A percentile compares a stretch with the other conserved stretches of the same genome.
These are phyloP conservation scores for Sphagnurus paluster DNA, from an alignment of 1,284 basidiomycete genomes.

Conservation along the genomic window DNA sequence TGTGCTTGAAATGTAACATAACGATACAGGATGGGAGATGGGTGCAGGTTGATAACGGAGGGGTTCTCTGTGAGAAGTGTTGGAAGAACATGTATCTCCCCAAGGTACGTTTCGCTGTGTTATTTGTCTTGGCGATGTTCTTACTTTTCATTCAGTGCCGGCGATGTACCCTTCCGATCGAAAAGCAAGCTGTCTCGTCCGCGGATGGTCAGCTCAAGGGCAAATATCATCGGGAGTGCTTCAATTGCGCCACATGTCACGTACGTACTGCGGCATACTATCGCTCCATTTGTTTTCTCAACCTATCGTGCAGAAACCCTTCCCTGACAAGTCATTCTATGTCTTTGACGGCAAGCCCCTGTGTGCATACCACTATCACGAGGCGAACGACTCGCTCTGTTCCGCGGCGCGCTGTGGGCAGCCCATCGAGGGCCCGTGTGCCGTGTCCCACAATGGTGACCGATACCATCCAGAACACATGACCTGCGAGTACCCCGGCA, in stretches of 20 bases:
- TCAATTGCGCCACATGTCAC: constrained; percentile 81
- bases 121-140: constrained; percentile 4
- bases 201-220: constrained; percentile 91
- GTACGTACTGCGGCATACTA: too few relatives aligned
- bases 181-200: constrained; percentile 88
- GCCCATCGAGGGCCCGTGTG: constrained; percentile 90
- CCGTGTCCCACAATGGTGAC: constrained; percentile 74
- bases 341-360: constrained; percentile 84
- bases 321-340: constrained; percentile 87
- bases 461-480: constrained; percentile 87
- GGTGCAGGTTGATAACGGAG: constrained; percentile 76
- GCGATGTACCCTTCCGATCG: constrained; percentile 79
- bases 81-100: constrained; percentile 95
- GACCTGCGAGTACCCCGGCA: constrained; percentile 63
- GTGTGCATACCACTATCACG: constrained; percentile 89
- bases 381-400: constrained; percentile 85
- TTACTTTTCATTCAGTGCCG: constrained; percentile 60
- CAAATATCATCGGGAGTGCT: constrained; percentile 89
- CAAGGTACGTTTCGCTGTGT: constrained; percentile 56
- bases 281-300: too few relatives aligned
- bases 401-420: constrained; percentile 74
- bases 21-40: constrained; percentile 77
- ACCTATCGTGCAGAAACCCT: constrained; percentile 61
- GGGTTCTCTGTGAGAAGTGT: constrained; percentile 79
- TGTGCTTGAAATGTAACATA: constrained; percentile 69